phyloP scores from a whole-genome alignment of 306 rosid genomes.

The Begonia loranthoides region DNA sequence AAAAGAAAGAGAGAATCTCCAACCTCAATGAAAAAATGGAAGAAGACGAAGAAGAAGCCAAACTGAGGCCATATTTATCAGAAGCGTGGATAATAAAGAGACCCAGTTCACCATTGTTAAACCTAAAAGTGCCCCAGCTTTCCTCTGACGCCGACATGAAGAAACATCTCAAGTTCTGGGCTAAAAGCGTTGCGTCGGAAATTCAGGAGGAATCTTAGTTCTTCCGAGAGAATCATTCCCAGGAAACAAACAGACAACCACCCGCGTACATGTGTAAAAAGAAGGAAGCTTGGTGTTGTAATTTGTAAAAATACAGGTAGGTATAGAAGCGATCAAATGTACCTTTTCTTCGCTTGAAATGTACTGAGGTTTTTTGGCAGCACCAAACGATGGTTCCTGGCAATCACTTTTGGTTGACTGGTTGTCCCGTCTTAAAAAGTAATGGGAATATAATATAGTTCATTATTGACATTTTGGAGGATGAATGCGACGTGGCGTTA shows the following conservation, averaged over 20 bases:
- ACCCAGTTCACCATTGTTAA: slow-evolving; percentile 51
- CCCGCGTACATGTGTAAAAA: too few species aligned
- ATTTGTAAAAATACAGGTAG: too few species aligned
- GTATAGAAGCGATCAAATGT: too few species aligned
- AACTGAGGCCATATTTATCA: slow-evolving; percentile 61
- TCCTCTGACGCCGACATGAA: slow-evolving; percentile 53
- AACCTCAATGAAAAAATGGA: not conserved
- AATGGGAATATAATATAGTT: too few species aligned
- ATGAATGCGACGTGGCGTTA: too few species aligned
- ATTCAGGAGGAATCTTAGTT: slow-evolving; percentile 9
- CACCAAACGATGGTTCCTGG: too few species aligned
- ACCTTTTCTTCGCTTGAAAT: too few species aligned
- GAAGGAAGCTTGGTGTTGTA: too few species aligned
- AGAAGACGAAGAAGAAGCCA: slow-evolving; percentile 18
- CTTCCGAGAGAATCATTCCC: not conserved
- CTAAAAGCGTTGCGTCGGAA: slow-evolving; percentile 65
- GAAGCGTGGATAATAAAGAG: slow-evolving; percentile 77
- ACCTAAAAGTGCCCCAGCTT: slow-evolving; percentile 34
- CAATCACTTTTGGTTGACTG: too few species aligned
- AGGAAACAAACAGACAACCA: not conserved
- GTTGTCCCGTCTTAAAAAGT: too few species aligned
- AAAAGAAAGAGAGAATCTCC: not conserved
- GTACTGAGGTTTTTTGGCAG: too few species aligned
- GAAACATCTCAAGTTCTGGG: slow-evolving; percentile 63
- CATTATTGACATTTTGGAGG: too few species aligned